A percentile compares a stretch with the other conserved stretches of the same genome.
These are phyloP conservation scores for Geotrichum fermentans DNA, from an alignment of 1,139 yeast species.

Conservation along the genomic window DNA sequence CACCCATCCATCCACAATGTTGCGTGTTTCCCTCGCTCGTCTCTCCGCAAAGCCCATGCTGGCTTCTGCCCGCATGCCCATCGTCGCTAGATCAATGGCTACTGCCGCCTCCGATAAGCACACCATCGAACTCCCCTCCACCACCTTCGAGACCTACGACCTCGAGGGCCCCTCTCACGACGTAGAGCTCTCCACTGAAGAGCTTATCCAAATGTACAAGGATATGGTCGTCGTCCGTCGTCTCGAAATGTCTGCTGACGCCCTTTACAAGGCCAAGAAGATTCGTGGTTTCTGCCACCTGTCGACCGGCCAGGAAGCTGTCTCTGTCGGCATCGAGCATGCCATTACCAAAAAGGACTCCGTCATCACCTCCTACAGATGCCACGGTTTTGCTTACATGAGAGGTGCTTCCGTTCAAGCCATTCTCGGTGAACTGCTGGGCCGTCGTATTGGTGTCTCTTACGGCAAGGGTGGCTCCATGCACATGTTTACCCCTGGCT, in stretches of 20 bases:
- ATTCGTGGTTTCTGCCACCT: constrained; percentile 97
- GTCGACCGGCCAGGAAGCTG: constrained; percentile 98
- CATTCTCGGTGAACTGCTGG: constrained; percentile 94
- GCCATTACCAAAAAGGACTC: constrained; percentile 83
- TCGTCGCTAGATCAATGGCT: constrained; percentile 14
- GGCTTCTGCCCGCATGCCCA: constrained; percentile 1
- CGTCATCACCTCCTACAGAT: constrained; percentile 93
- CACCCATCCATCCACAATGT: too few relatives aligned
- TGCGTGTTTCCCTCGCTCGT: constrained; percentile 15
- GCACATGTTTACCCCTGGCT: constrained; percentile 95
- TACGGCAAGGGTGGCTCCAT: constrained; percentile 98
- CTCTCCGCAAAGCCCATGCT: constrained; percentile 2
- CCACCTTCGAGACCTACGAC: constrained; percentile 81
- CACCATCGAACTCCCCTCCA: constrained; percentile 59
- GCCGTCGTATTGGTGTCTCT: constrained; percentile 90
- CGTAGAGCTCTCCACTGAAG: constrained; percentile 74
- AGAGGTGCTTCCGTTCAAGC: constrained; percentile 90
- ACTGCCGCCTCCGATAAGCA: constrained; percentile 8
- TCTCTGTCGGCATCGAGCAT: constrained; percentile 96
- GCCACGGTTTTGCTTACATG: constrained; percentile 96
- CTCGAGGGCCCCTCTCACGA: constrained; percentile 61
- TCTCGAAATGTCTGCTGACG: constrained; percentile 98
- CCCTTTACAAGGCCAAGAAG: constrained; percentile 95
- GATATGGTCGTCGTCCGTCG: constrained; percentile 91
- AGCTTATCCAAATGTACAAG: constrained; percentile 87